Evolutionary conservation across 345 rosid genomes (phyloP).

Genomic region (Eucalyptus fibrosa): DNA sequence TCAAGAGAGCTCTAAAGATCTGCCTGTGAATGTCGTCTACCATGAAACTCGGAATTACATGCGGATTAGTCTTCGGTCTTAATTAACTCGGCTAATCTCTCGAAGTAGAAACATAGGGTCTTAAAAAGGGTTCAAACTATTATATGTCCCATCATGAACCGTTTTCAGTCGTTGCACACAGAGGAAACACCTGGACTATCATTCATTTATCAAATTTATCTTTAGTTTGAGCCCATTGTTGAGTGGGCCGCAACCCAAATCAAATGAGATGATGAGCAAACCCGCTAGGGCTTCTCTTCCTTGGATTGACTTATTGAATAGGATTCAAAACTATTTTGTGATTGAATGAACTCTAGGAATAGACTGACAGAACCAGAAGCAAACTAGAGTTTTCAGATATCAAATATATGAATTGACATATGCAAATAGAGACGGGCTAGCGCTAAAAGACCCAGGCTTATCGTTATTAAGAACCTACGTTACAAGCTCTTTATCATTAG

Average conservation of each 20-base stretch:
- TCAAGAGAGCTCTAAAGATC: neutral
- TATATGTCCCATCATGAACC: neutral
- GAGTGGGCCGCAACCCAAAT: neutral
- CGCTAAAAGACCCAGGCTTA: neutral
- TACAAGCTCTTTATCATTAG: neutral
- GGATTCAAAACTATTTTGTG: neutral
- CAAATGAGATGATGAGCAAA: neutral
- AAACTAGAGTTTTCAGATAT: neutral
- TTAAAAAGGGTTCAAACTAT: neutral
- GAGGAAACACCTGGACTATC: neutral
- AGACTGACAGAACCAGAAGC: neutral
- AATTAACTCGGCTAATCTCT: neutral
- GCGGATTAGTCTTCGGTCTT: neutral
- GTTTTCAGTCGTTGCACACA: neutral
- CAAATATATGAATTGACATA: neutral
- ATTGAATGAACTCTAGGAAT: neutral
- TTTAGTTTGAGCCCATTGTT: neutral
- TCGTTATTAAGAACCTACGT: neutral
- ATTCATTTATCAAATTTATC: neutral
- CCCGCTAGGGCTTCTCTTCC: neutral
- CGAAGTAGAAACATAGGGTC: neutral
- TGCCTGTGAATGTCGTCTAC: neutral
- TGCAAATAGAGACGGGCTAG: neutral
- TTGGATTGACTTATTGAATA: neutral
- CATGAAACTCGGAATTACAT: no score